A percentile compares a stretch with the other conserved stretches of the same genome.
Conservation (phyloP, 768 basidiomycete species). For the Sistotremastrum niveocremeum region DNA sequence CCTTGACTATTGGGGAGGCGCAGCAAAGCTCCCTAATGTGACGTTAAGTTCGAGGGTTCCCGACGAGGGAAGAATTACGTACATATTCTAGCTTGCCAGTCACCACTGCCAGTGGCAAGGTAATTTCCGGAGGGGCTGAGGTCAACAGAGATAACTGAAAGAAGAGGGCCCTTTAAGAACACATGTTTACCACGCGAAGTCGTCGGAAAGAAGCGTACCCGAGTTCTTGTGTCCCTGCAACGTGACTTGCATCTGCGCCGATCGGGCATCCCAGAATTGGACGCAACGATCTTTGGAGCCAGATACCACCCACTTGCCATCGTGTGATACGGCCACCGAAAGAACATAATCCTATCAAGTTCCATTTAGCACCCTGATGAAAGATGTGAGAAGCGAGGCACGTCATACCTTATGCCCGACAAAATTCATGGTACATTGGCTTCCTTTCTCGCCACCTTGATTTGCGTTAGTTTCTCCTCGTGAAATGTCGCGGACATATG, state of each 20-base stretch:
- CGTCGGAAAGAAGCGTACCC: conserved; percentile 11
- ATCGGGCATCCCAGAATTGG: conserved; percentile 81
- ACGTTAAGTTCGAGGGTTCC: no score
- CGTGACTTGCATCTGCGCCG: conserved; percentile 79
- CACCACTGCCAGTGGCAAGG: conserved; percentile 25
- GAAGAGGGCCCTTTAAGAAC: no score
- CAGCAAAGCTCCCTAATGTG: no score
- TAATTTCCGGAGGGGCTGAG: conserved; percentile 17
- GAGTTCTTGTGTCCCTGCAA: conserved; percentile 63
- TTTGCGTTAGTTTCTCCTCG: not conserved
- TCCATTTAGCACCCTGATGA: not conserved
- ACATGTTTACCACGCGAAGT: no score
- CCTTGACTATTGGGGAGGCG: no score
- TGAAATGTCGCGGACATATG: not conserved
- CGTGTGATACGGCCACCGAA: conserved; percentile 71
- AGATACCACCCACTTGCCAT: conserved; percentile 90
- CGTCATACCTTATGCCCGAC: conserved; percentile 69
- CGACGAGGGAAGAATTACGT: not conserved
- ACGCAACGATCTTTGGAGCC: conserved; percentile 95
- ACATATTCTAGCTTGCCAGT: conserved; percentile 25
- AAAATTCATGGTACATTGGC: conserved; percentile 68
- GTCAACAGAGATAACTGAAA: conserved; percentile 25
- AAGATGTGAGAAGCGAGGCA: not conserved
- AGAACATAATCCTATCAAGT: conserved; percentile 50
- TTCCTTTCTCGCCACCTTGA: conserved; percentile 34